These are phyloP conservation scores for Phyllosticta citribraziliensis DNA, from an alignment of 2,329 filamentous ascomycete genomes.

Conservation along the genomic window DNA sequence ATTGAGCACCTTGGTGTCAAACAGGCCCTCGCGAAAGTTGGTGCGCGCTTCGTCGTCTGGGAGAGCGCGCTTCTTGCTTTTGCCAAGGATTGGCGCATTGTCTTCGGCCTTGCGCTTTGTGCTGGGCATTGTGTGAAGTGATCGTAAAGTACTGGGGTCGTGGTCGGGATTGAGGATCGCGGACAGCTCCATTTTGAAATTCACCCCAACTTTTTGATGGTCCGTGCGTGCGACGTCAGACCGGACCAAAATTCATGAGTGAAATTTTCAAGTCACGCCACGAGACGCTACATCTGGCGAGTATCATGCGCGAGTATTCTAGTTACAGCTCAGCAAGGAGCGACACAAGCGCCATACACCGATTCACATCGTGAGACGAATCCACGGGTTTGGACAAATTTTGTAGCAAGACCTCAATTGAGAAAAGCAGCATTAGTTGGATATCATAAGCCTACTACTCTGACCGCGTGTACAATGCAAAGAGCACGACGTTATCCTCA, in stretches of 20 bases:
- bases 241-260: background rate
- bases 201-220: constrained; percentile 8
- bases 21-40: constrained; percentile 30
- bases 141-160: background rate
- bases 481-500: background rate
- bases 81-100: constrained; percentile 21
- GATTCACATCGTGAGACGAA: no score
- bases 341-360: no score
- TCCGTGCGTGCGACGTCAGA: constrained; percentile 2
- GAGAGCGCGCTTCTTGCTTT: constrained; percentile 33
- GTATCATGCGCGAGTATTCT: constrained; percentile 1
- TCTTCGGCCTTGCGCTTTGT: constrained; percentile 35
- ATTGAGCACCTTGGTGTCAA: constrained; percentile 26
- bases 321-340: background rate
- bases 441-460: background rate
- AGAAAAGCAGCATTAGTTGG: background rate
- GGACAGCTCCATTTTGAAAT: constrained; percentile 1
- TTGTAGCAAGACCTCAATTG: background rate
- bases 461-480: background rate
- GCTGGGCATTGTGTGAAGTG: background rate
- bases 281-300: background rate
- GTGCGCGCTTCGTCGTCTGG: constrained; percentile 30
- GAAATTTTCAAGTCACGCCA: constrained; percentile 6
- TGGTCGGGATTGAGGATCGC: background rate
- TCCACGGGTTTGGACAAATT: no score